These are phyloP conservation scores for Collybia nuda DNA, from an alignment of 768 basidiomycete species.

Conservation along the genomic window DNA sequence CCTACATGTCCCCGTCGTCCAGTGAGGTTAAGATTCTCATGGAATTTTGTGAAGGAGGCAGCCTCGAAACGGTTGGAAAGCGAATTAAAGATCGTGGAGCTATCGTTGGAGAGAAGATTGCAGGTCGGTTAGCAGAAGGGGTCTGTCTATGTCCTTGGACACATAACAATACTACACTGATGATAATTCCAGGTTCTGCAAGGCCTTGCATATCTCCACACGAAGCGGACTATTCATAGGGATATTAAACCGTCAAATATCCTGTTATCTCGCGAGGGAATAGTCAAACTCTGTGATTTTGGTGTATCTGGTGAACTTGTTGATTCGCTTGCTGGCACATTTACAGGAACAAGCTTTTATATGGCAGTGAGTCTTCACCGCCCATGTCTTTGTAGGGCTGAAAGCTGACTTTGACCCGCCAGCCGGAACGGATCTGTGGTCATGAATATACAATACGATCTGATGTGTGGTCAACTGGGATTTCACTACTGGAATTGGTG, in stretches of 20 bases:
- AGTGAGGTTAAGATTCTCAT: conserved; percentile 96
- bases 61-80: conserved; percentile 86
- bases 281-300: conserved; percentile 93
- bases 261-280: conserved; percentile 83
- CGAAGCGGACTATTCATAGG: conserved; percentile 90
- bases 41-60: conserved; percentile 88
- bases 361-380: conserved; percentile 81
- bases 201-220: conserved; percentile 92
- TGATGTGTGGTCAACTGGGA: conserved; percentile 97
- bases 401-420: conserved; percentile 11
- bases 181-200: conserved; percentile 60
- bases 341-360: conserved; percentile 97
- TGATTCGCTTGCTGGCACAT: conserved; percentile 89
- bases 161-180: no score
- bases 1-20: conserved; percentile 82
- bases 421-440: conserved; percentile 95
- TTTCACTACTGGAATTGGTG: conserved; percentile 91
- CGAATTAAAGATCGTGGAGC: conserved; percentile 78
- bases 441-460: conserved; percentile 91
- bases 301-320: conserved; percentile 97
- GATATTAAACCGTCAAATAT: conserved; percentile 96
- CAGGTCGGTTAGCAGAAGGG: conserved; percentile 91
- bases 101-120: conserved; percentile 83
- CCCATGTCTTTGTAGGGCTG: conserved; percentile 5
- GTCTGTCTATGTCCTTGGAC: conserved; percentile 41